Evolutionary conservation across 495 filamentous ascomycete genomes (phyloP).

Genomic region (Xylaria acuta): DNA sequence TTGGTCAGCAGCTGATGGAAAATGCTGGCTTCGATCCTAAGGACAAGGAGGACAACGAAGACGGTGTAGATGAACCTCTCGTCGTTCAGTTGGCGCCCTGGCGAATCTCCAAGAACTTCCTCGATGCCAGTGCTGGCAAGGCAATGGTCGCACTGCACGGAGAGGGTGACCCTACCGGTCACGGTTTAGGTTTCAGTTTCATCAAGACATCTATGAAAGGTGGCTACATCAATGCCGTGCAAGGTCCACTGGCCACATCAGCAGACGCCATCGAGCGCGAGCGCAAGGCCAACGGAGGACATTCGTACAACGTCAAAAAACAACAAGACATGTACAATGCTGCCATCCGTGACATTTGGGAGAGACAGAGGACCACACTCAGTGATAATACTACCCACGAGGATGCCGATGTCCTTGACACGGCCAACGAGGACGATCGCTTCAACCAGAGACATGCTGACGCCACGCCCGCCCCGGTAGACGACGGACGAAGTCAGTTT

Average conservation of each 20-base stretch:
- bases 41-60: conserved; percentile 62
- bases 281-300: conserved; percentile 87
- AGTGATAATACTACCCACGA: conserved; percentile 61
- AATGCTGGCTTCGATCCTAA: conserved; percentile 76
- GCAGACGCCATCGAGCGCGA: conserved; percentile 69
- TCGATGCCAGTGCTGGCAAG: conserved; percentile 91
- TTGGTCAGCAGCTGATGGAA: conserved; percentile 82
- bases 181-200: conserved; percentile 92
- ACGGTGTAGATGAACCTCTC: conserved; percentile 68
- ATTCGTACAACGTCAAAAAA: conserved; percentile 94
- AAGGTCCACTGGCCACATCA: conserved; percentile 85
- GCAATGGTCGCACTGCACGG: conserved; percentile 96
- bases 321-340: conserved; percentile 90
- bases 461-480: conserved; percentile 54
- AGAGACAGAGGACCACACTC: conserved; percentile 79
- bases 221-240: conserved; percentile 88
- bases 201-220: conserved; percentile 99
- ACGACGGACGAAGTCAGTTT: conserved; percentile 87
- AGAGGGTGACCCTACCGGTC: conserved; percentile 92
- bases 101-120: conserved; percentile 93
- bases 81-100: conserved; percentile 83
- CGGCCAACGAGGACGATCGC: conserved; percentile 62
- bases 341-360: conserved; percentile 88
- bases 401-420: conserved; percentile 70
- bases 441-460: conserved; percentile 53